Percentiles rank a stretch among this genome's conserved stretches.
Evolutionary conservation across 2,329 filamentous ascomycete species (phyloP).

Genomic region (Fusarium agapanthi): DNA sequence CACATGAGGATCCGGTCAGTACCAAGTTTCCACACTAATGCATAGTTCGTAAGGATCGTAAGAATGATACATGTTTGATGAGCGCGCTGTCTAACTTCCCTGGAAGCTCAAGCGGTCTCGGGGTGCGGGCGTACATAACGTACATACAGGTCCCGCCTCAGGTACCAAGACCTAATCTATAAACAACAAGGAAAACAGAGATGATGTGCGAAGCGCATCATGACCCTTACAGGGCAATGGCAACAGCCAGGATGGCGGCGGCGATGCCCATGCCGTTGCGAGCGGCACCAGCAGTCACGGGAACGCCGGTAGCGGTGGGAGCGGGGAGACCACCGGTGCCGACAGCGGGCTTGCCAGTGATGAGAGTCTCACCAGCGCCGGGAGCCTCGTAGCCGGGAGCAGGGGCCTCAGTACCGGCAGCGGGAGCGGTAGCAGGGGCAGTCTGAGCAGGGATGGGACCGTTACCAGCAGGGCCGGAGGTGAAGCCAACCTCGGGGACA

Average conservation of each 20-base stretch:
- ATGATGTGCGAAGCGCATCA: conserved; percentile 34
- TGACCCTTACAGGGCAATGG: conserved; percentile 57
- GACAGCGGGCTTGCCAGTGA: conserved; percentile 37
- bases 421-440: conserved; percentile 53
- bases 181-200: conserved; percentile 38
- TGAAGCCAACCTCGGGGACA: conserved; percentile 63
- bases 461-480: conserved; percentile 44
- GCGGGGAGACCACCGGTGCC: conserved; percentile 48
- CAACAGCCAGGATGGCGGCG: conserved; percentile 54
- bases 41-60: conserved; percentile 65
- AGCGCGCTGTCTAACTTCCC: conserved; percentile 26
- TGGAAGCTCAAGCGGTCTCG: conserved; percentile 28
- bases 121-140: conserved; percentile 34
- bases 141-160: conserved; percentile 40
- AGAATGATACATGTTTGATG: conserved; percentile 56
- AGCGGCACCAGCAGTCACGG: conserved; percentile 52
- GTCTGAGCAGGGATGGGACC: conserved; percentile 46
- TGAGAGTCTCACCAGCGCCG: conserved; percentile 32
- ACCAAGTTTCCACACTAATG: conserved; percentile 43
- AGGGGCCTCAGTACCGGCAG: conserved; percentile 31
- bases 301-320: conserved; percentile 49
- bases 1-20: conserved; percentile 24
- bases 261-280: conserved; percentile 58
- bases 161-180: conserved; percentile 42
- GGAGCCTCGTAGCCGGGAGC: conserved; percentile 33